Percentiles rank a stretch among this genome's conserved stretches.
These are phyloP conservation scores for Diaporthe eres DNA, from an alignment of 2,329 filamentous ascomycete species.

Conservation along the genomic window DNA sequence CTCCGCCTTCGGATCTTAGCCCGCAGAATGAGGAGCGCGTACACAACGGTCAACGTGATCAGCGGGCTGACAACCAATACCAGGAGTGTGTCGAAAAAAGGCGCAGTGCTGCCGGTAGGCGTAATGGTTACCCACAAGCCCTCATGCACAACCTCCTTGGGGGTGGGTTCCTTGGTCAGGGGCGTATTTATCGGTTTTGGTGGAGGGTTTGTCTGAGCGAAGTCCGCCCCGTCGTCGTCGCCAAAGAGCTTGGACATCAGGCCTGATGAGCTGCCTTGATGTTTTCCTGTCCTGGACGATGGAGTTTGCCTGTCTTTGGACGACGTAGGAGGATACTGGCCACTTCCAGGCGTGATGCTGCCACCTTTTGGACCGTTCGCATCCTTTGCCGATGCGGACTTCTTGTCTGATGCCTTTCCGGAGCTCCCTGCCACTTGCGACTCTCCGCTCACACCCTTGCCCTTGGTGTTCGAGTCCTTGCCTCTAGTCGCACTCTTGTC, in stretches of 20 bases:
- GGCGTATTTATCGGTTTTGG: constrained; percentile 45
- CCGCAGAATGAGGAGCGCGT: constrained; percentile 87
- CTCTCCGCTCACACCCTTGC: constrained; percentile 32
- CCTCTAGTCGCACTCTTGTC: constrained; percentile 46
- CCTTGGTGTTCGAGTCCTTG: constrained; percentile 33
- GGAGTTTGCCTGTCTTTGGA: constrained; percentile 47
- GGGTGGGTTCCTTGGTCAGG: constrained; percentile 33
- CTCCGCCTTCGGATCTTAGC: constrained; percentile 89
- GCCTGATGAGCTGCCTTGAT: constrained; percentile 49
- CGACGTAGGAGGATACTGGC: constrained; percentile 72
- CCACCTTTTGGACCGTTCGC: constrained; percentile 68
- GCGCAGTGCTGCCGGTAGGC: constrained; percentile 88
- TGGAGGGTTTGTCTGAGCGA: constrained; percentile 49
- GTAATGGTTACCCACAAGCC: constrained; percentile 98
- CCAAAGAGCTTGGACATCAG: constrained; percentile 67
- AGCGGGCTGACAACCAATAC: constrained; percentile 96
- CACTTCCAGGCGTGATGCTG: constrained; percentile 80
- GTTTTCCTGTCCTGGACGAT: constrained; percentile 43
- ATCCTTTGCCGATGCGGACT: constrained; percentile 43
- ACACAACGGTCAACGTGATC: constrained; percentile 92
- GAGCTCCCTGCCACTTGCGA: constrained; percentile 41
- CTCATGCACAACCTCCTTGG: constrained; percentile 67
- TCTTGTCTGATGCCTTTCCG: constrained; percentile 45
- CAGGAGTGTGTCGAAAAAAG: constrained; percentile 96
- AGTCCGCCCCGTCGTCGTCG: constrained; percentile 55